A percentile compares a stretch with the other conserved stretches of the same genome.
Evolutionary conservation across 345 rosid genomes (phyloP).

Genomic region (Rhodomyrtus tomentosa): DNA sequence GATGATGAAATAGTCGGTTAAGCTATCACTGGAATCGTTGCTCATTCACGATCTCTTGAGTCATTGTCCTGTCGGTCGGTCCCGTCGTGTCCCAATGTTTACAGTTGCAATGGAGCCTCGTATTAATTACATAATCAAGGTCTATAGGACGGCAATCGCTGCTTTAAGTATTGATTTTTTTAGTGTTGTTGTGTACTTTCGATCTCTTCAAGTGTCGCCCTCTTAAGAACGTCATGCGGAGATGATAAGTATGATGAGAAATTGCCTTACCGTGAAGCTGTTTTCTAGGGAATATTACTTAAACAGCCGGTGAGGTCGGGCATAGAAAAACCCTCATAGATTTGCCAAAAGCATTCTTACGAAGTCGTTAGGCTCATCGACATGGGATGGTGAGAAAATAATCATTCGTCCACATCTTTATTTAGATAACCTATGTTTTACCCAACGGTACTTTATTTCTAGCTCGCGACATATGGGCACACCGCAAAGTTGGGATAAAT

Average conservation of each 20-base stretch:
- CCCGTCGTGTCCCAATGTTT: neutral
- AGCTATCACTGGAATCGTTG: neutral
- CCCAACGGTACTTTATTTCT: neutral
- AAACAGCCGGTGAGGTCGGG: neutral
- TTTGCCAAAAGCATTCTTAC: neutral
- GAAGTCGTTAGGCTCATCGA: neutral
- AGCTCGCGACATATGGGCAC: neutral
- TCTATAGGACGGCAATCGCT: neutral
- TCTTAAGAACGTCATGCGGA: neutral
- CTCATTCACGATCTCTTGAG: neutral
- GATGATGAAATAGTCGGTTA: slow-evolving; percentile 32
- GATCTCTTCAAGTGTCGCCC: neutral
- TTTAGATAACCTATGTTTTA: neutral
- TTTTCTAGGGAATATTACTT: neutral
- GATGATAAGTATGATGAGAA: neutral
- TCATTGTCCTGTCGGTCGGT: neutral
- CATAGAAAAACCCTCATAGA: neutral
- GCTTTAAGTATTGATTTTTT: neutral
- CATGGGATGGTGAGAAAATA: neutral
- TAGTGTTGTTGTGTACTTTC: neutral
- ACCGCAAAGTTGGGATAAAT: neutral
- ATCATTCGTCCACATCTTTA: neutral
- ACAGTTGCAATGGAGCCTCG: neutral
- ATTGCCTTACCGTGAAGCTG: neutral
- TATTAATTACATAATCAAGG: neutral